Evolutionary conservation across 1,139 yeast species (phyloP), one percentile per base, ranked within the genome.

Genomic region (Tardiomyces depauwii): DNA sequence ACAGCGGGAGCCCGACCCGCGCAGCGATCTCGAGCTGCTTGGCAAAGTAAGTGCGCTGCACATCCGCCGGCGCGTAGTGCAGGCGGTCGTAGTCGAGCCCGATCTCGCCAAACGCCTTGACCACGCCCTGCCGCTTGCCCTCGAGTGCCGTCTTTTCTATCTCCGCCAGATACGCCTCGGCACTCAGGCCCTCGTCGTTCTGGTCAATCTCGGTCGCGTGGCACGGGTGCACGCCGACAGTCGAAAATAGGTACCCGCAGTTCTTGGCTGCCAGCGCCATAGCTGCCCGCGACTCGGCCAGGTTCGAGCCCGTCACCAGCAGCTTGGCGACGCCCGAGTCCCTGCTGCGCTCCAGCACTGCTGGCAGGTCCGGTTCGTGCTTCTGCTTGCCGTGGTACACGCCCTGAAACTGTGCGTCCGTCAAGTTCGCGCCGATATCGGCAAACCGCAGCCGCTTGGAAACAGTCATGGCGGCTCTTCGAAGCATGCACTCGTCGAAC

Each of bases 221-320:
- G 63, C 97, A 89, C 0, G 98, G 98, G 65, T 91, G 98, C 1
- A 89, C 94, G 11, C 98, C 98, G 1, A 81, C 91, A 0, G 98
- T 91, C 14, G 85, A 77, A 52, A 67, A 42, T 61, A 67, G 53
- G 59, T 65, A 47, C 54, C 53, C 46, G 51, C 70, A 53, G 44
- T 58, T 54, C 36, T 47, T 49, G 36, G 61, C 54, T 18, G 76
- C 73, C 33, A 80, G 52, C 16, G 67, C 67, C 4, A 78, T 55
- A 0, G 81, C 76, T 21, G 64, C 59, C 30, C 55, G 52, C 18
- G 91, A 77, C 57, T 89, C 96, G 9, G 63, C 56, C 11, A 88
- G 68, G 1, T 83, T 77, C 0, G 95, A 81, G 0, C 96, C 96
- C 0, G 98, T 91, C 16, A 91, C 73, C 43, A 91, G 71, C 73